Base-by-base conservation (phyloP, 2,329 filamentous ascomycete genomes). In the Paraphoma chrysanthemicola region DNA sequence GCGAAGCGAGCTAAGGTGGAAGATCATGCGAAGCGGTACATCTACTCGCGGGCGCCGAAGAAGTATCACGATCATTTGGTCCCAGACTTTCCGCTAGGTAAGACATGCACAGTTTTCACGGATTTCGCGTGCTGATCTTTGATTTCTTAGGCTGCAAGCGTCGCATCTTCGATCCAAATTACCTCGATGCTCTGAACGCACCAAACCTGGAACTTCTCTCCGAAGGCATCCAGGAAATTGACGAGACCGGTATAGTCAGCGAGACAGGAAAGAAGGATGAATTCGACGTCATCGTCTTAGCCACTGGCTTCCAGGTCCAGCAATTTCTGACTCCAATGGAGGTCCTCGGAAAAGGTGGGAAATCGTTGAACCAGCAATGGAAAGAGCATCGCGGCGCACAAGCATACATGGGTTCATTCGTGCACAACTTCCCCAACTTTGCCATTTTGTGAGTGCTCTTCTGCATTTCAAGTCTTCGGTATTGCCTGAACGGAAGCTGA, bases 241-340 rank as follows among this genome's bases (percentile, higher is more conserved):
- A 54, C 38, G 57, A 57, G 18, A 63, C 49, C 33, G 66, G 68
- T 11, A 63, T 71, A 44, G 54, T 60, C 16, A 69, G 62, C 38
- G 36, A 33, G 11, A 48, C 31, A 11, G 65, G 64, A 4, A 30
- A 33, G 6, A 28, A 56, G 14, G 59, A 62, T 5, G 57, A 63
- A 7, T 66, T 75, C 47, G 75, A 77, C 49, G 61, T 64, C 8
- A 75, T 78, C 39, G 63, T 77, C 14, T 60, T 77, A 11, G 70
- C 68, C 6, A 77, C 74, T 2, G 75, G 75, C 6, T 79, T 77
- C 57, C 53, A 77, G 44, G 71, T 77, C 18, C 54, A 63, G 17
- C 50, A 76, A 45, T 79, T 77, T 47, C 60, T 79, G 6, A 61
- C 66, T 9, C 74, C 75, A 0, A 72, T 78, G 60, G 53, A 69